Percentiles rank a stretch among this genome's conserved stretches.
phyloP scores from a whole-genome alignment of 768 basidiomycete genomes.

The Calocybe gangraenosa region DNA sequence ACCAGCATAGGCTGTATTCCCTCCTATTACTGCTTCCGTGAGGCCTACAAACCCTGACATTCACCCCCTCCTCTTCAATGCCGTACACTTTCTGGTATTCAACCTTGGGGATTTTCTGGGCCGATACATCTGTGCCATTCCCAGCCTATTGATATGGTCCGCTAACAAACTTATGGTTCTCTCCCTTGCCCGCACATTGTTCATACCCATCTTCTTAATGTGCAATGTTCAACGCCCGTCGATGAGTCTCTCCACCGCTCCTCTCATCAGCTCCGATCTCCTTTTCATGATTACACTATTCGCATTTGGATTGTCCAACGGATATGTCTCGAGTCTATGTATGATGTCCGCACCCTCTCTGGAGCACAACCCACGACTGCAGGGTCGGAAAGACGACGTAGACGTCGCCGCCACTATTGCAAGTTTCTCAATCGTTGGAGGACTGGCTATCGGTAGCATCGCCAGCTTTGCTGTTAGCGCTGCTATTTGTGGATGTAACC shows the following conservation, averaged over 20 bases:
- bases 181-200: slow-evolving; percentile 69
- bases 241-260: slow-evolving; percentile 25
- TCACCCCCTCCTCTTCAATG: slow-evolving; percentile 81
- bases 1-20: slow-evolving; percentile 69
- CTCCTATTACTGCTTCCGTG: slow-evolving; percentile 80
- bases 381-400: slow-evolving; percentile 69
- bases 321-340: slow-evolving; percentile 71
- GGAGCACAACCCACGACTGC: slow-evolving; percentile 70
- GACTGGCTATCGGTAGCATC: slow-evolving; percentile 71
- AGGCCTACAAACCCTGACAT: slow-evolving; percentile 56
- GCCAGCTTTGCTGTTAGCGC: slow-evolving; percentile 77
- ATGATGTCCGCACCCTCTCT: slow-evolving; percentile 84
- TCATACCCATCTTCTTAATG: slow-evolving; percentile 83
- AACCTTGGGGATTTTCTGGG: slow-evolving; percentile 71
- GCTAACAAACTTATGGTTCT: slow-evolving; percentile 55
- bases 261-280: slow-evolving; percentile 72
- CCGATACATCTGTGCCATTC: slow-evolving; percentile 64
- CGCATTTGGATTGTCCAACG: slow-evolving; percentile 74
- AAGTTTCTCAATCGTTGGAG: slow-evolving; percentile 74
- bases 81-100: slow-evolving; percentile 74
- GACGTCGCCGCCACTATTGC: slow-evolving; percentile 82
- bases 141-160: slow-evolving; percentile 65
- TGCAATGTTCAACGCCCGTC: slow-evolving; percentile 71
- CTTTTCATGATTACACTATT: slow-evolving; percentile 73
- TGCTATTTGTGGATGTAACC: slow-evolving; percentile 68